Evolutionary conservation across 1,284 basidiomycete species (phyloP).

Genomic region (Baeospora myosura): DNA sequence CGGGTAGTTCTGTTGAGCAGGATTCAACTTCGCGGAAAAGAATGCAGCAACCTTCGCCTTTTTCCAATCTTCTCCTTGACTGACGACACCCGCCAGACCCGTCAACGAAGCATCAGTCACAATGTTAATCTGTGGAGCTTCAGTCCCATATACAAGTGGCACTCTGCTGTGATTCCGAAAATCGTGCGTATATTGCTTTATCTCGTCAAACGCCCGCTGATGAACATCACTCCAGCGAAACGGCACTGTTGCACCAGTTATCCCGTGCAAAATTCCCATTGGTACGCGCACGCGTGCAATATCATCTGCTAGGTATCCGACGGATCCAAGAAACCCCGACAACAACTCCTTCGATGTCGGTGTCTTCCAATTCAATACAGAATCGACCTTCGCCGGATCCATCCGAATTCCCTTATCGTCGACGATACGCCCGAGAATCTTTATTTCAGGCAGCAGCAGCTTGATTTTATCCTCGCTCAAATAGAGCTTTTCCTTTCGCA

Average conservation of each 20-base stretch:
- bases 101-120: constrained; percentile 18
- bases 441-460: constrained; percentile 15
- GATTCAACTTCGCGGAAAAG: constrained; percentile 16
- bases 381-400: constrained; percentile 17
- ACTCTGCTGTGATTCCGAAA: constrained; percentile 3
- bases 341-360: constrained; percentile 5
- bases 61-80: constrained; percentile 6
- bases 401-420: constrained; percentile 15
- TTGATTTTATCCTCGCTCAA: constrained; percentile 17
- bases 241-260: constrained; percentile 4
- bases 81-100: constrained; percentile 2
- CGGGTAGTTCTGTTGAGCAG: constrained; percentile 26
- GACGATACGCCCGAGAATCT: constrained; percentile 17
- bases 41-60: constrained; percentile 6
- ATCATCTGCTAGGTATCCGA: constrained; percentile 15
- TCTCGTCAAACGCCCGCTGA: constrained; percentile 18
- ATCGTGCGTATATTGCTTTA: constrained; percentile 9
- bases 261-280: constrained; percentile 14
- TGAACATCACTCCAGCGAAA: constrained; percentile 17
- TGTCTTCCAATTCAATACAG: constrained; percentile 13
- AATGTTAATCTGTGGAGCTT: constrained; percentile 13
- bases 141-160: background rate
- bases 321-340: constrained; percentile 14
- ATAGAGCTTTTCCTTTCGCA: constrained; percentile 8
- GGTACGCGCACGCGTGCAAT: constrained; percentile 11